A percentile compares a stretch with the other conserved stretches of the same genome.
Evolutionary conservation across 23 red algal genomes (phyloP).

Genomic region (Chondrus crispus): DNA sequence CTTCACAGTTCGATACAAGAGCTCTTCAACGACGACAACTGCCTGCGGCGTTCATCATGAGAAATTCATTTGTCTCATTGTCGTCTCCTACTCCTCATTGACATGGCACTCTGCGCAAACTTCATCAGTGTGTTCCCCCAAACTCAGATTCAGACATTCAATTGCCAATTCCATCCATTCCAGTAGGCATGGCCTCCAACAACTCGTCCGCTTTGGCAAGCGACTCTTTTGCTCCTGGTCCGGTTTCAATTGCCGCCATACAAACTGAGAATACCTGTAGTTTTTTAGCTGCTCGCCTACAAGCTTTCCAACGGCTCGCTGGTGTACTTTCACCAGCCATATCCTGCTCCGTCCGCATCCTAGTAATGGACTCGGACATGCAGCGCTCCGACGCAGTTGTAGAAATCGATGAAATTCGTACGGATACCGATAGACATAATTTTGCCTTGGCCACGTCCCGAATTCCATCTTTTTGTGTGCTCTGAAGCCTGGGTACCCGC

Average conservation of each 20-base stretch:
- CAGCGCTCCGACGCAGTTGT: conserved; percentile 6
- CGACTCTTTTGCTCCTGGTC: background rate
- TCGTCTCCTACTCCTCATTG: background rate
- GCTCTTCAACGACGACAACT: conserved; percentile 21
- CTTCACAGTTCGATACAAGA: conserved; percentile 3
- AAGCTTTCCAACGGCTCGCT: background rate
- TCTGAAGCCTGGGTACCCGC: background rate
- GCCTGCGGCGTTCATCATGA: conserved; percentile 4
- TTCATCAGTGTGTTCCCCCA: conserved; percentile 7
- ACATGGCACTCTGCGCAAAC: conserved; percentile 9
- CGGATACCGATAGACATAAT: conserved; percentile 12
- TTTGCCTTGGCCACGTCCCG: background rate
- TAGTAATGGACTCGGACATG: conserved; percentile 3
- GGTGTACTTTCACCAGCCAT: background rate
- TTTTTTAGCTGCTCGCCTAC: background rate
- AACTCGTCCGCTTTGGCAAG: conserved; percentile 1
- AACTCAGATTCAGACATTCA: background rate
- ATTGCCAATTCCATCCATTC: background rate
- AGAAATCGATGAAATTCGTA: conserved; percentile 47
- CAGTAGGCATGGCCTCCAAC: background rate
- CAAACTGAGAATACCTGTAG: background rate
- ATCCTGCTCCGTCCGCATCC: background rate
- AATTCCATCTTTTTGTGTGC: background rate
- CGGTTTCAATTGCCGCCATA: conserved; percentile 9
- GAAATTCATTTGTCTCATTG: background rate